Percentiles rank a stretch among this genome's conserved stretches.
phyloP scores from a whole-genome alignment of 352 stramenopile genomes.

The Pythium coloratum region DNA sequence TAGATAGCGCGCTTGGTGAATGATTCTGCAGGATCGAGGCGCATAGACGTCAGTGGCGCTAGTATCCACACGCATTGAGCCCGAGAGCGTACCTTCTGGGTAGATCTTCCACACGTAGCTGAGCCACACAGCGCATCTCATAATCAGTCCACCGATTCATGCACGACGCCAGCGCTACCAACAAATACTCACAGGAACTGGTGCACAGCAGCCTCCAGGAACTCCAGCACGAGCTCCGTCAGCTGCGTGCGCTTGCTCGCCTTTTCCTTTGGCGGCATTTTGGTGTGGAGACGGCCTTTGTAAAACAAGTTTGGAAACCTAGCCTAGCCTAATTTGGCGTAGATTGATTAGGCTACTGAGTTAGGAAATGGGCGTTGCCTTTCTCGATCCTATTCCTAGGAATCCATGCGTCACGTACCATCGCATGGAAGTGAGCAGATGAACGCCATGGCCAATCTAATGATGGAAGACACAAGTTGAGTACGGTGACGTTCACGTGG shows the following conservation, averaged over 20 bases:
- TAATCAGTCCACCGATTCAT: not conserved
- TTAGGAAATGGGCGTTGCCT: not conserved
- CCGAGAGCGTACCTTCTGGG: constrained; percentile 8
- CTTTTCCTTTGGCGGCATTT: constrained; percentile 28
- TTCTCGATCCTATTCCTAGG: constrained; percentile 6
- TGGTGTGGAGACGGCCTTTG: constrained; percentile 4
- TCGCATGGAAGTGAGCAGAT: not conserved
- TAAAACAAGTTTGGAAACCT: constrained; percentile 12
- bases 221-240: constrained; percentile 70
- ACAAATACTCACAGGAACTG: constrained; percentile 68
- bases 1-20: constrained; percentile 72
- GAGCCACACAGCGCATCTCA: not conserved
- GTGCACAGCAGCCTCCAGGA: constrained; percentile 69
- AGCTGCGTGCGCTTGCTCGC: constrained; percentile 35
- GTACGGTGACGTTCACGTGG: not conserved
- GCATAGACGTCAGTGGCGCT: not conserved
- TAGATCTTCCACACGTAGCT: constrained; percentile 32
- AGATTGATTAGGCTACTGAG: not conserved
- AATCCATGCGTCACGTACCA: not conserved
- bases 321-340: not conserved
- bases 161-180: not conserved
- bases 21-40: constrained; percentile 32
- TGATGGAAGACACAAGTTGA: not conserved
- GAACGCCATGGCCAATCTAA: not conserved
- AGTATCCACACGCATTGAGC: not conserved